Evolutionary conservation across 129 eudicot genomes (phyloP).

Genomic region (Tagetes erecta): DNA sequence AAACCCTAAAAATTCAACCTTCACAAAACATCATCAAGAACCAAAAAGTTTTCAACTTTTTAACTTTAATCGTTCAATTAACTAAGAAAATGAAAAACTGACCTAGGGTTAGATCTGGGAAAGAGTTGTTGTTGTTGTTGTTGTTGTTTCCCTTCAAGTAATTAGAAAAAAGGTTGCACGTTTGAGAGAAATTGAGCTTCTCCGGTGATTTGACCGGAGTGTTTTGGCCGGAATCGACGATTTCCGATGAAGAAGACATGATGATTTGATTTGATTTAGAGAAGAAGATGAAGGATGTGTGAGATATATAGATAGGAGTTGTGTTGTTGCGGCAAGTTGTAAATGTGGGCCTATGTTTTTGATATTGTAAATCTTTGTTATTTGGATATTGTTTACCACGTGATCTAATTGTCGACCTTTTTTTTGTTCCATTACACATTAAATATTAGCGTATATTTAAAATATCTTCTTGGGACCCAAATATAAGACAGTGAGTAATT

Average conservation of each 20-base stretch:
- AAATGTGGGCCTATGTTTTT: conserved; percentile 12
- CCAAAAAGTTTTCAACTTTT: neutral
- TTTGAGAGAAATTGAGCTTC: conserved; percentile 66
- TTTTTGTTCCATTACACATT: conserved; percentile 1
- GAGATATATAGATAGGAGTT: conserved; percentile 22
- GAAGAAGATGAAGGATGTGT: neutral
- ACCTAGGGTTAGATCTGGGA: conserved; percentile 63
- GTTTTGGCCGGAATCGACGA: conserved; percentile 61
- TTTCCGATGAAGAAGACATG: conserved; percentile 63
- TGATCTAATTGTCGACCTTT: conserved; percentile 30
- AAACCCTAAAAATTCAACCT: conserved; percentile 8
- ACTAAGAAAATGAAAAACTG: neutral
- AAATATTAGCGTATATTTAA: neutral
- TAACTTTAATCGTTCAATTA: neutral
- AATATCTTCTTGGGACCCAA: neutral
- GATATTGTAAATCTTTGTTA: neutral
- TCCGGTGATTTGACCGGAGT: conserved; percentile 36
- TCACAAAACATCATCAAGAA: conserved; percentile 2
- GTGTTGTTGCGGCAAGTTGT: conserved; percentile 18
- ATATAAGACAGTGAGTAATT: too few species aligned
- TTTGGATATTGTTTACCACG: conserved; percentile 31
- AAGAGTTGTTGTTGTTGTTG: conserved; percentile 38
- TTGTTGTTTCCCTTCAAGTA: conserved; percentile 74
- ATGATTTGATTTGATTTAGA: neutral
- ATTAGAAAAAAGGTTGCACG: conserved; percentile 71